A percentile compares a stretch with the other conserved stretches of the same genome.
Evolutionary conservation across 805 yeast species (phyloP).

Genomic region (Sugiyamaella boreocaroliniensis): DNA sequence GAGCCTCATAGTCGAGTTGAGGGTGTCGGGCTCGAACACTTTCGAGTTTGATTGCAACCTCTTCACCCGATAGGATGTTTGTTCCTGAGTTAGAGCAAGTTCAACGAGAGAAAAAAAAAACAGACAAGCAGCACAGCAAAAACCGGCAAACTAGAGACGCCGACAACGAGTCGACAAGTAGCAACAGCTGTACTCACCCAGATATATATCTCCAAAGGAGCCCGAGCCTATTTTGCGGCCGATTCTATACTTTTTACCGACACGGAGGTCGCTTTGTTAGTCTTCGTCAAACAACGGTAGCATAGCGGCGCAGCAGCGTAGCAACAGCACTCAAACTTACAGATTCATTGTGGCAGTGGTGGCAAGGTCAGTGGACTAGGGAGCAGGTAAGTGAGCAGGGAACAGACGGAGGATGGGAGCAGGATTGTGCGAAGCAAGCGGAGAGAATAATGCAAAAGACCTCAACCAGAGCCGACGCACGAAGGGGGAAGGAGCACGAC

Average conservation of each 20-base stretch:
- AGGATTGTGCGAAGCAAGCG: too few species aligned
- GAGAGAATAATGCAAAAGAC: too few species aligned
- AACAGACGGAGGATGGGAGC: too few species aligned
- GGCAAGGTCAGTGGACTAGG: too few species aligned
- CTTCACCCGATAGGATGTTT: slow-evolving; percentile 92
- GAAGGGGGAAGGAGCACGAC: too few species aligned
- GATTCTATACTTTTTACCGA: slow-evolving; percentile 88
- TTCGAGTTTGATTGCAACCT: slow-evolving; percentile 94
- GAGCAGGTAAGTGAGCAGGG: too few species aligned
- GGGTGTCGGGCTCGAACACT: slow-evolving; percentile 90
- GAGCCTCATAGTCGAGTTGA: slow-evolving; percentile 92
- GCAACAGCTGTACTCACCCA: slow-evolving; percentile 34
- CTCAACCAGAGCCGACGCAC: too few species aligned
- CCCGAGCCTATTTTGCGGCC: slow-evolving; percentile 97
- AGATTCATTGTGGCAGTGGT: background rate
- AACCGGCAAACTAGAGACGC: background rate
- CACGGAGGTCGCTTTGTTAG: slow-evolving; percentile 59
- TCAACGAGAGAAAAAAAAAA: background rate
- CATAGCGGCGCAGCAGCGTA: background rate
- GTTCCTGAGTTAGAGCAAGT: slow-evolving; percentile 39
- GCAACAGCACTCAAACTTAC: background rate
- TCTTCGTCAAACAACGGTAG: background rate
- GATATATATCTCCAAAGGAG: slow-evolving; percentile 93
- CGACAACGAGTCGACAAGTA: background rate
- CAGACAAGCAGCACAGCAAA: background rate